A percentile compares a stretch with the other conserved stretches of the same genome.
Conservation (phyloP, 2,329 filamentous ascomycete genomes). For the Dryadomyces quercivorus region DNA sequence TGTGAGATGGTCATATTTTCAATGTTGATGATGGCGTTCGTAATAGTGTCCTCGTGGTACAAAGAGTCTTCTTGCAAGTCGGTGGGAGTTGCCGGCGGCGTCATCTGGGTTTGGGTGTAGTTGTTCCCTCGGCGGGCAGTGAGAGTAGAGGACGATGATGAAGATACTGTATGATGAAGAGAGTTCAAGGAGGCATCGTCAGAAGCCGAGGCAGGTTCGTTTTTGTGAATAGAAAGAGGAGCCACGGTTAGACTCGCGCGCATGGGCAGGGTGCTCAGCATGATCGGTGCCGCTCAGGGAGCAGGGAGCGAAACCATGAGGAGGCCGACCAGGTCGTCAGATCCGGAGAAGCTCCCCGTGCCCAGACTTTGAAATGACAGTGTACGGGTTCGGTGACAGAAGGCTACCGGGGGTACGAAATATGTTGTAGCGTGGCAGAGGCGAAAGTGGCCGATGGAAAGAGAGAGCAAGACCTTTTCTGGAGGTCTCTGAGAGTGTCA, state of each 20-base stretch:
- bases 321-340: neutral
- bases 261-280: conserved; percentile 33
- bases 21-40: neutral
- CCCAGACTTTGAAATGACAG: neutral
- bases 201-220: conserved; percentile 15
- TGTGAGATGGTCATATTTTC: no score
- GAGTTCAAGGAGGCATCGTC: conserved; percentile 23
- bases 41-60: conserved; percentile 14
- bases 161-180: conserved; percentile 58
- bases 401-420: neutral
- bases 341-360: neutral
- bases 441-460: no score
- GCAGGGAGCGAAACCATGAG: conserved; percentile 10
- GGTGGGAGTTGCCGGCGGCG: conserved; percentile 64
- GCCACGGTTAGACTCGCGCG: conserved; percentile 50
- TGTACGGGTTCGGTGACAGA: neutral
- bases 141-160: conserved; percentile 50
- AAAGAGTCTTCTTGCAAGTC: conserved; percentile 48
- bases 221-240: conserved; percentile 42
- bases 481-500: neutral
- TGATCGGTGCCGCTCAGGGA: conserved; percentile 27
- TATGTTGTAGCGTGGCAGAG: neutral
- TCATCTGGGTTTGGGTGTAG: conserved; percentile 51
- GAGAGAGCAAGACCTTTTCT: no score
- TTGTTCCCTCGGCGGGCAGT: conserved; percentile 21